These are phyloP conservation scores for Nakaseomyces nivariensis DNA, from an alignment of 1,139 yeast genomes.

Conservation along the genomic window DNA sequence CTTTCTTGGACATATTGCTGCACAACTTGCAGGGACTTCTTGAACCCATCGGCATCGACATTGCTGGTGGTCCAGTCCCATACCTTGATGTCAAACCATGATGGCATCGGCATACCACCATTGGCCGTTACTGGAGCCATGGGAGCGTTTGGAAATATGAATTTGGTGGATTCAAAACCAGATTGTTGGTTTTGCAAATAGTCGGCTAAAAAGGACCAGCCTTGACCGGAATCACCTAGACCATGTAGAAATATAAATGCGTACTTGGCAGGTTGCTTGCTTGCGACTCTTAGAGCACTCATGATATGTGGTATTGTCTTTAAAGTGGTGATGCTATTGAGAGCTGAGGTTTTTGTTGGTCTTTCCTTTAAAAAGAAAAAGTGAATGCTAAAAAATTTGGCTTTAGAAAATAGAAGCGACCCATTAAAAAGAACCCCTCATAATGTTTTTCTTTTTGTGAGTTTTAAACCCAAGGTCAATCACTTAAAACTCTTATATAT, in stretches of 20 bases:
- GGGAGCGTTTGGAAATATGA: conserved; percentile 87
- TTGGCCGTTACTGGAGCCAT: conserved; percentile 55
- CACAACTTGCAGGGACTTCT: conserved; percentile 45
- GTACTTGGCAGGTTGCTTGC: conserved; percentile 40
- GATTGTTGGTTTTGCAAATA: conserved; percentile 35
- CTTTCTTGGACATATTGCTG: conserved; percentile 53
- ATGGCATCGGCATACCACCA: conserved; percentile 61
- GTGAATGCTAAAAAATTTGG: too few species aligned
- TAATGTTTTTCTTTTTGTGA: too few species aligned
- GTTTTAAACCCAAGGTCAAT: too few species aligned
- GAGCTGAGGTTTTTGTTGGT: too few species aligned
- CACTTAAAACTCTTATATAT: too few species aligned
- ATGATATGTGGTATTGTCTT: neutral
- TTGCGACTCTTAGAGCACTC: conserved; percentile 29
- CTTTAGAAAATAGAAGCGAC: too few species aligned
- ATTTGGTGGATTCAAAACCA: conserved; percentile 52
- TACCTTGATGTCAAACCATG: conserved; percentile 76
- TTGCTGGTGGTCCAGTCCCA: conserved; percentile 39
- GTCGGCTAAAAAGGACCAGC: conserved; percentile 76
- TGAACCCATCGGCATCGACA: conserved; percentile 58
- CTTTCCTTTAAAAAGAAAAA: too few species aligned
- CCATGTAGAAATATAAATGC: conserved; percentile 83
- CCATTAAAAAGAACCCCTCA: too few species aligned
- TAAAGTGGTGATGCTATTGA: too few species aligned
- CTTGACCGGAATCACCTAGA: conserved; percentile 80